These are phyloP conservation scores for Xylariaceae sp. DNA, from an alignment of 2,329 filamentous ascomycete species.

Conservation along the genomic window DNA sequence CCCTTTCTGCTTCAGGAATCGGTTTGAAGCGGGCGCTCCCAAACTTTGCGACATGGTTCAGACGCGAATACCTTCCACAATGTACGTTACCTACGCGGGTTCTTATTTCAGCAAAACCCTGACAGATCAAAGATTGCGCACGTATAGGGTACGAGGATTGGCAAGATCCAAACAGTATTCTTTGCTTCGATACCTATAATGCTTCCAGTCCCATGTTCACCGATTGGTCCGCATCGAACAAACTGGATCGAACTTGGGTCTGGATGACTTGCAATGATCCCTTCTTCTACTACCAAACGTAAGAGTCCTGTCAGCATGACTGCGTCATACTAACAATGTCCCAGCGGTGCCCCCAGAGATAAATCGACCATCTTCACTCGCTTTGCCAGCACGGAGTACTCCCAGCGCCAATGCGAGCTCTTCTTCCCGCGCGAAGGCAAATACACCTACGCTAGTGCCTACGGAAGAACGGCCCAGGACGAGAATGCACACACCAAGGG, in stretches of 20 bases:
- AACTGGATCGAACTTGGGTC: conserved; percentile 47
- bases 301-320: conserved; percentile 14
- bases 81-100: conserved; percentile 39
- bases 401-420: conserved; percentile 48
- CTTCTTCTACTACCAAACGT: conserved; percentile 54
- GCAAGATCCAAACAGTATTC: conserved; percentile 34
- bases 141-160: conserved; percentile 42
- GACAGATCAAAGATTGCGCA: conserved; percentile 29
- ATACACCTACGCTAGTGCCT: conserved; percentile 43
- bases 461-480: conserved; percentile 39
- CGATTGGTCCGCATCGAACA: conserved; percentile 43
- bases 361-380: conserved; percentile 47
- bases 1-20: conserved; percentile 39
- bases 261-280: conserved; percentile 63
- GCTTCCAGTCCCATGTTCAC: conserved; percentile 43
- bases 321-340: conserved; percentile 18
- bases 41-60: conserved; percentile 53
- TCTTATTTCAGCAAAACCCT: no score
- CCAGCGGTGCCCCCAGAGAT: conserved; percentile 41
- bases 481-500: conserved; percentile 53
- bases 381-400: conserved; percentile 40
- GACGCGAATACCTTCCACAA: conserved; percentile 38
- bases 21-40: conserved; percentile 43
- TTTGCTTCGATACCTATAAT: conserved; percentile 53
- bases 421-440: conserved; percentile 49